A percentile compares a stretch with the other conserved stretches of the same genome.
phyloP scores from a whole-genome alignment of 1,284 basidiomycete genomes.

The Coniophora puteana region DNA sequence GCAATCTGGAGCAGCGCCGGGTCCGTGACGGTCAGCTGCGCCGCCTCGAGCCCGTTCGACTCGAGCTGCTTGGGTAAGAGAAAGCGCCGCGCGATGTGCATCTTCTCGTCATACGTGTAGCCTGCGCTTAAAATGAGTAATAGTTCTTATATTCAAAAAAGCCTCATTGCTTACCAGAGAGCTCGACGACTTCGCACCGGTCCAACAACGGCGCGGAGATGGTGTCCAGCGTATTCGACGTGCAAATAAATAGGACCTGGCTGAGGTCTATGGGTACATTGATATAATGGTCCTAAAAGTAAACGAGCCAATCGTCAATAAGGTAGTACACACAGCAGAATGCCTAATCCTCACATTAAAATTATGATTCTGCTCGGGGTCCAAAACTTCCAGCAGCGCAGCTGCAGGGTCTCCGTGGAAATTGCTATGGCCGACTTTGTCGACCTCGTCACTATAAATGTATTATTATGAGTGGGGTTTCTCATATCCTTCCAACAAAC shows the following conservation, averaged over 20 bases:
- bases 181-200: slow-evolving; percentile 67
- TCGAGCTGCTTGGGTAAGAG: slow-evolving; percentile 81
- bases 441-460: slow-evolving; percentile 69
- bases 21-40: slow-evolving; percentile 59
- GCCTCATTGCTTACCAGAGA: slow-evolving; percentile 47
- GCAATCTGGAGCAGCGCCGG: slow-evolving; percentile 69
- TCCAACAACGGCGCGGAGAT: slow-evolving; percentile 83
- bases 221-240: slow-evolving; percentile 82
- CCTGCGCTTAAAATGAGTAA: slow-evolving; percentile 44
- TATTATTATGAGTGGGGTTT: slow-evolving; percentile 20
- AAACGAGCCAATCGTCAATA: neutral
- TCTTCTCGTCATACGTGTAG: slow-evolving; percentile 90
- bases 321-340: slow-evolving; percentile 4
- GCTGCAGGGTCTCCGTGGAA: slow-evolving; percentile 89
- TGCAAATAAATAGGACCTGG: slow-evolving; percentile 88
- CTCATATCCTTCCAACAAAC: slow-evolving; percentile 23
- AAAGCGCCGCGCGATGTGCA: slow-evolving; percentile 83
- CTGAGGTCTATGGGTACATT: slow-evolving; percentile 89
- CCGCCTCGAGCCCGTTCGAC: slow-evolving; percentile 61
- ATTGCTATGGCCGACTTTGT: slow-evolving; percentile 84
- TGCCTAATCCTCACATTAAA: slow-evolving; percentile 67
- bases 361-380: slow-evolving; percentile 88
- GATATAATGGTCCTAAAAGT: slow-evolving; percentile 81
- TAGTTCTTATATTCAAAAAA: slow-evolving; percentile 16
- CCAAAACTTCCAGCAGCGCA: slow-evolving; percentile 85